Evolutionary conservation across 1,139 yeast species (phyloP), one percentile per base, ranked within the genome.

Genomic region (Hanseniaspora uvarum): DNA sequence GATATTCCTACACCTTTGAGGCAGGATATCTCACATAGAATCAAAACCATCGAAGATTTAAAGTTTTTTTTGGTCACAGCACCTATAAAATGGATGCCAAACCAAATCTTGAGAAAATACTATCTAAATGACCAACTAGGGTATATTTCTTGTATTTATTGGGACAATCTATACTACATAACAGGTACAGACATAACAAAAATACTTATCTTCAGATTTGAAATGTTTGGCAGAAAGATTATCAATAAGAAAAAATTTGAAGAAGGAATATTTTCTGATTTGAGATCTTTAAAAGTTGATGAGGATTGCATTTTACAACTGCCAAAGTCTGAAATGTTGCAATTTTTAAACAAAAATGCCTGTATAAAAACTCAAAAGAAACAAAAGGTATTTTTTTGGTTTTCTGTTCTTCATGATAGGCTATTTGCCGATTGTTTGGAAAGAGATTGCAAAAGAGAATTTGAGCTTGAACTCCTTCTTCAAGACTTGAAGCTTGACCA

Each of bases 141-240:
- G 0, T 84, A 83, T 61, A 94, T 92, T 10, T 81, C 92, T 55
- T 92, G 98, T 68, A 89, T 92, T 1, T 84, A 76, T 62, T 92
- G 97, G 97, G 86, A 87, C 62, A 86, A 86, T 64, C 73, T 89
- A 19, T 92, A 85, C 65, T 88, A 86, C 68, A 78, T 92, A 52
- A 89, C 97, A 0, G 98, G 98, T 6, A 92, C 97, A 0, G 98
- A 92, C 71, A 89, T 92, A 56, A 96, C 92, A 43, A 79, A 96
- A 56, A 86, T 95, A 66, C 80, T 94, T 53, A 85, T 89, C 26
- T 92, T 86, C 68, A 80, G 94, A 60, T 86, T 92, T 71, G 83
- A 83, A 62, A 92, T 88, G 61, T 86, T 92, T 70, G 98, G 98
- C 3, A 73, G 97, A 56, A 79, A 79, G 59, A 82, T 92, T 47